These are phyloP conservation scores for Globisporangium solare DNA, from an alignment of 352 stramenopile genomes.

Conservation along the genomic window DNA sequence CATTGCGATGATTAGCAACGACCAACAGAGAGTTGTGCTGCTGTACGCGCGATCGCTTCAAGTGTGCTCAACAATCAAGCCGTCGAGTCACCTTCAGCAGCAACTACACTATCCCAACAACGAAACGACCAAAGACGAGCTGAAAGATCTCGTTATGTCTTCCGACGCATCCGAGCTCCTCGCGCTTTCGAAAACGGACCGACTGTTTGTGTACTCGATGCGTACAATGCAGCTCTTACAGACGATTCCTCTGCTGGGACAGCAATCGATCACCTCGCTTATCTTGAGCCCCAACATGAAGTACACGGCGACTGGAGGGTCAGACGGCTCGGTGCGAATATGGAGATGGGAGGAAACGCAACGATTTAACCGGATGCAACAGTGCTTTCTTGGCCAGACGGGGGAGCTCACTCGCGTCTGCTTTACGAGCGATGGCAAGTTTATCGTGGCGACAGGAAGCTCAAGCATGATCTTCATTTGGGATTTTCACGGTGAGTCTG, in stretches of 20 bases:
- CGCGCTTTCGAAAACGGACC: slow-evolving; percentile 40
- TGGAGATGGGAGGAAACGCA: slow-evolving; percentile 54
- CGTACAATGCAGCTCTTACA: slow-evolving; percentile 28
- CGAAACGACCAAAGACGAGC: slow-evolving; percentile 4
- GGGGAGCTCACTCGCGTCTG: slow-evolving; percentile 29
- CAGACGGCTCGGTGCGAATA: slow-evolving; percentile 52
- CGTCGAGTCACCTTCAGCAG: slow-evolving; percentile 13
- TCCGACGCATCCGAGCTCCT: slow-evolving; percentile 45
- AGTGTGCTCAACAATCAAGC: slow-evolving; percentile 30
- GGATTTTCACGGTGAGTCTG: slow-evolving; percentile 40
- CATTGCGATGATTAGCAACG: slow-evolving; percentile 26
- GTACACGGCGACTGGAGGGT: slow-evolving; percentile 56
- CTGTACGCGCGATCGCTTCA: slow-evolving; percentile 34
- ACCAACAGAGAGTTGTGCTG: slow-evolving; percentile 29
- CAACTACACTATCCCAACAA: background rate
- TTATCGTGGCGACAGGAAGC: slow-evolving; percentile 34
- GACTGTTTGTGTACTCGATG: slow-evolving; percentile 54
- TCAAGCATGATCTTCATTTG: slow-evolving; percentile 54
- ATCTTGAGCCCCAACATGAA: slow-evolving; percentile 51
- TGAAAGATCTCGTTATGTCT: slow-evolving; percentile 45
- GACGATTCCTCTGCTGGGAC: slow-evolving; percentile 46
- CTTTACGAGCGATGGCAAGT: slow-evolving; percentile 39
- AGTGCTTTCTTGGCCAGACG: slow-evolving; percentile 45
- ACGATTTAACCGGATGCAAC: slow-evolving; percentile 49
- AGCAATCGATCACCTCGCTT: slow-evolving; percentile 45